Conservation (phyloP, 1,284 basidiomycete species). For the Cryptococcus depauperatus region DNA sequence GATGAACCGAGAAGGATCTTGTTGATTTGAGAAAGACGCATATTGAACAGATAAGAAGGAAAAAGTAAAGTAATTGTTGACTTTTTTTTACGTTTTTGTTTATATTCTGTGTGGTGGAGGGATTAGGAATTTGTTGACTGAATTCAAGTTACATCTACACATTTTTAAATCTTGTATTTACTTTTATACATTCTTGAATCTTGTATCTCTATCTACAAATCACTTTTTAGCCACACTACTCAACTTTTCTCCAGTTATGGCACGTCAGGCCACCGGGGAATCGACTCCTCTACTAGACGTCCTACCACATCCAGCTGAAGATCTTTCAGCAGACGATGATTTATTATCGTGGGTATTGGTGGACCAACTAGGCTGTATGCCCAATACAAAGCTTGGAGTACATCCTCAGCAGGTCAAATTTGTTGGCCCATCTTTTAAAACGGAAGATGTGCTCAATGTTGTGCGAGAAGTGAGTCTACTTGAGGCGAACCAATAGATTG, state of each 20-base stretch:
- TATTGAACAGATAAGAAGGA: too few relatives aligned
- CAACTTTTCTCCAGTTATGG: neutral
- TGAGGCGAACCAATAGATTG: neutral
- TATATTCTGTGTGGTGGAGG: too few relatives aligned
- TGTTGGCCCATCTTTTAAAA: slow-evolving; percentile 32
- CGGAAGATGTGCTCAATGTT: slow-evolving; percentile 31
- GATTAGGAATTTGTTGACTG: neutral
- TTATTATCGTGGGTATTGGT: slow-evolving; percentile 42
- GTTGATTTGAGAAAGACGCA: slow-evolving; percentile 27
- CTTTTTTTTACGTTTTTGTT: too few relatives aligned
- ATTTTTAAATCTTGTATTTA: neutral
- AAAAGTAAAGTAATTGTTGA: too few relatives aligned
- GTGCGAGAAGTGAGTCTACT: slow-evolving; percentile 26
- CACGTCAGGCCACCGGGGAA: neutral
- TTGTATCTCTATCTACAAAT: neutral
- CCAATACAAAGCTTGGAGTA: slow-evolving; percentile 38
- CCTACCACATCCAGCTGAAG: slow-evolving; percentile 36
- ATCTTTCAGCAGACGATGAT: slow-evolving; percentile 43
- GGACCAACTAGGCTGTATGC: slow-evolving; percentile 38
- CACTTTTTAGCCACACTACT: neutral
- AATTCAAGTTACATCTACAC: neutral
- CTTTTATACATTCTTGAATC: neutral
- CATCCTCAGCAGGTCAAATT: slow-evolving; percentile 43
- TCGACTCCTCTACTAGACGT: slow-evolving; percentile 4
- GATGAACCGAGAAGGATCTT: slow-evolving; percentile 31